Base-by-base conservation (phyloP, 2,329 filamentous ascomycete species). In the Ophiocordyceps australis region DNA sequence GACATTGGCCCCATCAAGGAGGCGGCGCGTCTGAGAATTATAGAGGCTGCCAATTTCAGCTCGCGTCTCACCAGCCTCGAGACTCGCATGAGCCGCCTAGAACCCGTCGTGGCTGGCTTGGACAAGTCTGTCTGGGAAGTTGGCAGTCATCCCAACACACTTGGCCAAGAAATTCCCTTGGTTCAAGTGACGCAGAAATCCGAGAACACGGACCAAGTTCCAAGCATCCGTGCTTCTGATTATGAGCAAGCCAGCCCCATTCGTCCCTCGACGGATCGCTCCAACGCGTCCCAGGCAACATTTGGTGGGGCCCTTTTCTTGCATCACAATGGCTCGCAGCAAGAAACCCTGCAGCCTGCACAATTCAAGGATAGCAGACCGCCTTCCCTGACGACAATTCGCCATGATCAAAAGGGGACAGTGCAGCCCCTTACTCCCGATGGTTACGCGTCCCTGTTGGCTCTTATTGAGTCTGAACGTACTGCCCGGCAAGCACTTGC, bases 401-500 rank as follows among this genome's bases (percentile, higher is more conserved):
- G 61, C 9, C 42, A 46, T 4, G 30, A 60, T 5, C 38, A 47
- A 4, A 47, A 43, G 19, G 47, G 51, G 9, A 36, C 34, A 4
- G 28, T 38, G 6, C 43, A 41, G 7, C 30, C 42, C 2, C 45
- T 57, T 14, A 50, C 50, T 3, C 39, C 45, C 11, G 59, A 66
- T 25, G 56, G 65, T 25, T 65, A 64, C 32, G 50, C 51, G 6
- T 55, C 52, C 3, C 49, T 74, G 11, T 41, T 61, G 16, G 51
- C 56, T 11, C 52, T 73, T 28, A 50, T 74, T 15, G 55, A 69
- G 29, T 53, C 55, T 2, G 70, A 75, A 40, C 64, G 67, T 15
- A 54, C 55, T 1, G 62, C 63, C 5, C 57, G 70, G 5, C 52
- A 59, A 29, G 50, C 56, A 4, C 55, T 75, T 5, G 70, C 74